These are phyloP conservation scores for Paramyrothecium sp. DNA, from an alignment of 2,329 filamentous ascomycete genomes.

Conservation along the genomic window DNA sequence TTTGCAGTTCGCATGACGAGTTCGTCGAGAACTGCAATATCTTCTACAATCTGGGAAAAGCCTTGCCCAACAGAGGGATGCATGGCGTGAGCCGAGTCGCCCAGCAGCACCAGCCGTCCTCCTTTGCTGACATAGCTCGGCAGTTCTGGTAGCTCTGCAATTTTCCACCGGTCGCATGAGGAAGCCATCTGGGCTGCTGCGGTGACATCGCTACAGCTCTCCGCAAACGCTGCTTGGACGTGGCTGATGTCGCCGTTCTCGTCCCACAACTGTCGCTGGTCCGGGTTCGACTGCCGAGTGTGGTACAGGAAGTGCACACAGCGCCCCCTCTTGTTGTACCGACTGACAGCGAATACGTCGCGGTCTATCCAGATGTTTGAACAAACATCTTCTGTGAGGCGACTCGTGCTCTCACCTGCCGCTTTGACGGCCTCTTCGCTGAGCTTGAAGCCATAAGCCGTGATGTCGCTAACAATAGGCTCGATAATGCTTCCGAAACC, in stretches of 20 bases:
- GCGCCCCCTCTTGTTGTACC: slow-evolving; percentile 11
- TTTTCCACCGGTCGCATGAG: slow-evolving; percentile 15
- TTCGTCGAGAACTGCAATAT: slow-evolving; percentile 7
- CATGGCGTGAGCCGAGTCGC: slow-evolving; percentile 16
- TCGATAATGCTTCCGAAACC: slow-evolving; percentile 5
- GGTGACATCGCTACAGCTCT: slow-evolving; percentile 10
- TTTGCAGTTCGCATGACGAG: not conserved
- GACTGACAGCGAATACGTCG: slow-evolving; percentile 11
- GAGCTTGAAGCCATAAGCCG: slow-evolving; percentile 14
- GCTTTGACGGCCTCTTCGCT: not conserved
- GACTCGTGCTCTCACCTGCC: not conserved
- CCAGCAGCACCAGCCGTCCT: slow-evolving; percentile 13
- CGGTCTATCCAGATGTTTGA: slow-evolving; percentile 16
- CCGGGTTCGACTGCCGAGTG: slow-evolving; percentile 10
- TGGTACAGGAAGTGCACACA: slow-evolving; percentile 11
- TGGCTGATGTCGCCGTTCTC: slow-evolving; percentile 17
- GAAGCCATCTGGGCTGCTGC: slow-evolving; percentile 7
- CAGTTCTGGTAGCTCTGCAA: slow-evolving; percentile 16
- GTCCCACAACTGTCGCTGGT: slow-evolving; percentile 18
- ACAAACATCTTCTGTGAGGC: slow-evolving; percentile 9
- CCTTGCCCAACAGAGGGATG: slow-evolving; percentile 9
- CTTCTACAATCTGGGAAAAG: slow-evolving; percentile 9
- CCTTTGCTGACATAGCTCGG: slow-evolving; percentile 15
- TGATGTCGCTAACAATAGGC: slow-evolving; percentile 12
- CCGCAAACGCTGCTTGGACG: slow-evolving; percentile 10